Conservation (phyloP, 2,329 filamentous ascomycete genomes). For the Xylaria sp. region DNA sequence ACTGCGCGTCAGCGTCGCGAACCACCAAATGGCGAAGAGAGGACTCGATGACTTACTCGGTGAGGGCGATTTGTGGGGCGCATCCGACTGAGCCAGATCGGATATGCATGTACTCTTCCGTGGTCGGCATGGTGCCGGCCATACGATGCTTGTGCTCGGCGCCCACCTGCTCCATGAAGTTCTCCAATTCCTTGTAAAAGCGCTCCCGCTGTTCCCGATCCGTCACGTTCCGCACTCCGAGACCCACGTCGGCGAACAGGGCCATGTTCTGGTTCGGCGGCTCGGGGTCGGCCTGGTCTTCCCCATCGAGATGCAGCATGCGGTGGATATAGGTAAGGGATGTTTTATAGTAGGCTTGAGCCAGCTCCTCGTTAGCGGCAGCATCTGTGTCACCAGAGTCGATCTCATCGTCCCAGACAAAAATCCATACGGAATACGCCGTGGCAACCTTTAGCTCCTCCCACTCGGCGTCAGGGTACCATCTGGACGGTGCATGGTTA, state of each 20-base stretch:
- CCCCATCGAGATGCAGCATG: constrained; percentile 24
- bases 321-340: constrained; percentile 30
- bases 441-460: constrained; percentile 30
- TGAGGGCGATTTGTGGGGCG: constrained; percentile 28
- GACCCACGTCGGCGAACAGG: constrained; percentile 27
- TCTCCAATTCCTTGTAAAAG: constrained; percentile 28
- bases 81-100: constrained; percentile 29
- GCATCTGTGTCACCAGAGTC: constrained; percentile 33
- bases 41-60: constrained; percentile 22
- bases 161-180: constrained; percentile 29
- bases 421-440: constrained; percentile 33
- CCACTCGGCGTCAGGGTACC: constrained; percentile 33
- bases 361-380: constrained; percentile 26
- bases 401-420: constrained; percentile 34
- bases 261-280: constrained; percentile 25
- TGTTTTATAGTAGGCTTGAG: constrained; percentile 28
- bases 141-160: constrained; percentile 27
- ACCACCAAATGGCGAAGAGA: not conserved
- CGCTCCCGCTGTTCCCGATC: constrained; percentile 25
- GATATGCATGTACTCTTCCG: constrained; percentile 28
- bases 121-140: constrained; percentile 25
- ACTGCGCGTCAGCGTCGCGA: constrained; percentile 5
- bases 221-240: constrained; percentile 19
- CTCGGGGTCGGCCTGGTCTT: constrained; percentile 8
- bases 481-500: constrained; percentile 17